Evolutionary conservation across 441 rosid species (phyloP), one percentile per base, ranked within the genome.

Genomic region (Euphorbia corollata): DNA sequence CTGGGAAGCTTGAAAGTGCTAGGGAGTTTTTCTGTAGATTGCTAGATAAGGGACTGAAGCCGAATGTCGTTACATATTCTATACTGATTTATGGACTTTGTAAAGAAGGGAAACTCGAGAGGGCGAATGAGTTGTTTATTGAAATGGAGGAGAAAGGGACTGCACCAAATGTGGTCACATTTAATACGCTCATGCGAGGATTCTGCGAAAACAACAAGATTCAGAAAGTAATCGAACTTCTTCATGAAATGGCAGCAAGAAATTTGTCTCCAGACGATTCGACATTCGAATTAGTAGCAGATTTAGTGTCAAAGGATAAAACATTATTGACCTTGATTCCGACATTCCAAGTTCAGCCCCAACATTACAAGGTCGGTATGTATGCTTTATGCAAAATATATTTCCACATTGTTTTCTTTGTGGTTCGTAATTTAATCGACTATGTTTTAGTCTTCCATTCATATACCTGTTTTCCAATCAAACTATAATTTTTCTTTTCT

Each of bases 151-250:
- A 47, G 51, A 47, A 47, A 13, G 51, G 51, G 0, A 12, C 6
- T 13, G 0, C 51, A 0, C 18, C 51, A 41, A 71, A 75, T 55
- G 53, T 65, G 0, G 53, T 74, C 53, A 78, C 82, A 11, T 80
- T 70, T 67, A 78, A 72, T 58, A 70, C 76, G 19, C 77, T 76
- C 53, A 70, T 80, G 76, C 70, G 36, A 34, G 68, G 73, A 51
- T 71, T 75, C 38, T 68, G 2, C 16, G 51, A 16, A 47, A 47
- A 47, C 4, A 2, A 47, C 61, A 24, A 61, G 55, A 9, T 22
- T n/a, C 43, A 36, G 41, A 5, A 27, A 53, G 15, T 23, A 13
- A 23, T 22, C 61, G 23, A 38, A 61, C 38, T 53, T 61, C 45
- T 47, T 13, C 4, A 13, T 12, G 16, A 47, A 47, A 47, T 47